Evolutionary conservation across 345 rosid species (phyloP).

Genomic region (Eucalyptus curtisii): DNA sequence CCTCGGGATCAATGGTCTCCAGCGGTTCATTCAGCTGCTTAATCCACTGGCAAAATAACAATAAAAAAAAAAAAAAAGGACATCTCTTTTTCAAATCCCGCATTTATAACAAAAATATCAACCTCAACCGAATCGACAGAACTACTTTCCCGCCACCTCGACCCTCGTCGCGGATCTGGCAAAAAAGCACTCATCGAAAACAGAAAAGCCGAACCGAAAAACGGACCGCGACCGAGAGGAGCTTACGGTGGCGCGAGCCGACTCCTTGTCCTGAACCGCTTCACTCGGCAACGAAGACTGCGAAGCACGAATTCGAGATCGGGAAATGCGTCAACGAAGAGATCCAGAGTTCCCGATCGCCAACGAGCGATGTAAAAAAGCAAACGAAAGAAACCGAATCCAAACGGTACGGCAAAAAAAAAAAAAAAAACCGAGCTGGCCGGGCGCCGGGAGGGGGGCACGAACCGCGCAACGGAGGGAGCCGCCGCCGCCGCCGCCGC

Average conservation of each 20-base stretch:
- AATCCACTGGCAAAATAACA: conserved; percentile 46
- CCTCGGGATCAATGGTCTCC: conserved; percentile 80
- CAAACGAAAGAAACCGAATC: background rate
- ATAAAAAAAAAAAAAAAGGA: background rate
- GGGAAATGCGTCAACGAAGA: background rate
- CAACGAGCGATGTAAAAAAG: background rate
- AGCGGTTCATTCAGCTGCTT: conserved; percentile 74
- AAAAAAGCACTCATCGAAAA: background rate
- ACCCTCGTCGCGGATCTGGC: background rate
- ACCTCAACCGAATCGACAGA: background rate
- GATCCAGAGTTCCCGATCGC: background rate
- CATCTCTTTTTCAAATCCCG: background rate
- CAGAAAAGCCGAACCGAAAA: background rate
- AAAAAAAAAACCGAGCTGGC: background rate
- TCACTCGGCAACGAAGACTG: conserved; percentile 62
- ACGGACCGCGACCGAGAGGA: background rate
- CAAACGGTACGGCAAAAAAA: background rate
- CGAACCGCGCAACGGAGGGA: conserved; percentile 39
- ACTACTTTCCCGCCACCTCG: background rate
- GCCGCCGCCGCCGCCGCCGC: conserved; percentile 29
- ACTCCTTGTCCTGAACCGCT: conserved; percentile 34
- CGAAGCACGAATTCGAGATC: background rate
- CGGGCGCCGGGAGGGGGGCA: background rate
- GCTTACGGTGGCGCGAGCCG: conserved; percentile 52
- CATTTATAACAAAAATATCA: background rate